Evolutionary conservation across 768 basidiomycete species (phyloP).

Genomic region (Amanita fuliginea): DNA sequence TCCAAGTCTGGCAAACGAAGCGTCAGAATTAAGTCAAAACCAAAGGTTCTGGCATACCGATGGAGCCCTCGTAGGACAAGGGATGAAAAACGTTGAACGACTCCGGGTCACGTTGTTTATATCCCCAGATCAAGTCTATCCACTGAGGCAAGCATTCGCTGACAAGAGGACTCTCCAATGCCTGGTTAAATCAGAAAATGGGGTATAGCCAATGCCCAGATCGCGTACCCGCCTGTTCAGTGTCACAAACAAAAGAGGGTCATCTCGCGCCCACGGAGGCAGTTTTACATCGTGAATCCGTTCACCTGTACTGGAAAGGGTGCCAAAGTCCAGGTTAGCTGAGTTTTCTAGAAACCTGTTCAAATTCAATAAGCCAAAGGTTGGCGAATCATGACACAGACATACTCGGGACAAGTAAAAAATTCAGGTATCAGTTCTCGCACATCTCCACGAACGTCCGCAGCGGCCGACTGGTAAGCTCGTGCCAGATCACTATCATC

Average conservation of each 20-base stretch:
- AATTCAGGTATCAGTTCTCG: slow-evolving; percentile 90
- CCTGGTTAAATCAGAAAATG: slow-evolving; percentile 28
- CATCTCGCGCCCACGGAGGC: slow-evolving; percentile 82
- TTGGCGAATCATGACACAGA: not conserved
- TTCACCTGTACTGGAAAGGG: slow-evolving; percentile 62
- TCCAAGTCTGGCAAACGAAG: slow-evolving; percentile 56
- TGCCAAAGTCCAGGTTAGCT: slow-evolving; percentile 70
- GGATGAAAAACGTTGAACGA: slow-evolving; percentile 87
- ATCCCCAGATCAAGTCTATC: slow-evolving; percentile 94
- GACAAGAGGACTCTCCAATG: slow-evolving; percentile 80
- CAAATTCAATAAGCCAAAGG: not conserved
- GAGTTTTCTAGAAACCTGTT: slow-evolving; percentile 75
- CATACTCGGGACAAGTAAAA: slow-evolving; percentile 73
- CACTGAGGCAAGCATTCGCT: slow-evolving; percentile 76
- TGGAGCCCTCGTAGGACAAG: slow-evolving; percentile 84
- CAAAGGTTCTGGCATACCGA: slow-evolving; percentile 31
- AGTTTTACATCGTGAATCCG: slow-evolving; percentile 81
- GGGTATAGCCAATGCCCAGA: slow-evolving; percentile 8
- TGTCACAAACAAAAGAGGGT: slow-evolving; percentile 73
- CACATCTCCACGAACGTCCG: slow-evolving; percentile 84
- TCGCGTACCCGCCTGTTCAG: slow-evolving; percentile 57
- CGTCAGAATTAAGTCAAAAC: not conserved
- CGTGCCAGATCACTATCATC: slow-evolving; percentile 56
- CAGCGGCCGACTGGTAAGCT: slow-evolving; percentile 76
- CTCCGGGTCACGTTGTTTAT: slow-evolving; percentile 67